Conservation (phyloP, 495 filamentous ascomycete species). For the Xylaria bambusicola region DNA sequence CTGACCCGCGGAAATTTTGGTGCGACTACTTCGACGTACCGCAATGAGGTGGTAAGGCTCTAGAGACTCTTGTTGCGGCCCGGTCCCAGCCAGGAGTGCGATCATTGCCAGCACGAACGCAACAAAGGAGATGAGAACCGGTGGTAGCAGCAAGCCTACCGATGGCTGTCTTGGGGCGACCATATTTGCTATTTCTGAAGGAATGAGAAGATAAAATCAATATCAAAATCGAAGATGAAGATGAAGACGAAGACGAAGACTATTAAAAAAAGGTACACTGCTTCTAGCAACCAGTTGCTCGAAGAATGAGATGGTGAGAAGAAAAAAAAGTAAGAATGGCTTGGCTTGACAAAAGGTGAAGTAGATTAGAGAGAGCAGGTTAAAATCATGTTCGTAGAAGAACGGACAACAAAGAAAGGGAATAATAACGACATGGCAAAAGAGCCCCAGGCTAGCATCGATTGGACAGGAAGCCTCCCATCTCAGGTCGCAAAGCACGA, state of each 20-base stretch:
- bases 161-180: slow-evolving; percentile 22
- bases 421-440: slow-evolving; percentile 5
- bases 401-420: background rate
- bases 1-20: background rate
- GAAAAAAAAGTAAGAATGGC: background rate
- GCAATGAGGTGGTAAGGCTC: slow-evolving; percentile 66
- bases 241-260: background rate
- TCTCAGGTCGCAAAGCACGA: too few species aligned
- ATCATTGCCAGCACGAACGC: slow-evolving; percentile 69
- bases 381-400: background rate
- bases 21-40: slow-evolving; percentile 45
- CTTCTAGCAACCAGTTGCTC: slow-evolving; percentile 15
- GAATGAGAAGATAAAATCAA: background rate
- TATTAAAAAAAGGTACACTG: background rate
- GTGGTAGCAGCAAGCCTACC: slow-evolving; percentile 22
- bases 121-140: slow-evolving; percentile 51
- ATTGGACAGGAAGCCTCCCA: background rate
- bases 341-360: background rate
- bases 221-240: too few species aligned
- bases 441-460: background rate
- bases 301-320: slow-evolving; percentile 5
- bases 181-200: slow-evolving; percentile 16
- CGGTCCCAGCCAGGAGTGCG: slow-evolving; percentile 68
- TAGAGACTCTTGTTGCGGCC: slow-evolving; percentile 49
- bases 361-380: background rate